phyloP scores from a whole-genome alignment of 2,329 filamentous ascomycete species.

The Ceratocystiopsis minuta region DNA sequence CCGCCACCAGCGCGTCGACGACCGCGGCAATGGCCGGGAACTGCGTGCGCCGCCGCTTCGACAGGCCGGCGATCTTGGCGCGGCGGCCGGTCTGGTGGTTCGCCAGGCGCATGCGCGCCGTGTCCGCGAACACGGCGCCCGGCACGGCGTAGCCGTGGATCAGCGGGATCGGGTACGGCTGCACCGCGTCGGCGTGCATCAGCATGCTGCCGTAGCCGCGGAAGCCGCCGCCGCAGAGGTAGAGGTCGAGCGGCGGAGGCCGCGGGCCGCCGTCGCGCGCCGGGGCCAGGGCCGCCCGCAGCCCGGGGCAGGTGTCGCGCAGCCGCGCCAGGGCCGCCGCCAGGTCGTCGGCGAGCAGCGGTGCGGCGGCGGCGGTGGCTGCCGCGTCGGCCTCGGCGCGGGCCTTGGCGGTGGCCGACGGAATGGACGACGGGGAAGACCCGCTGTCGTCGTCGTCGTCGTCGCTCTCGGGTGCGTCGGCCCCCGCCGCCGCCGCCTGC shows the following conservation, averaged over 20 bases:
- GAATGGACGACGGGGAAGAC: too few species aligned
- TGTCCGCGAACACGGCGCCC: slow-evolving; percentile 39
- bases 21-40: slow-evolving; percentile 71
- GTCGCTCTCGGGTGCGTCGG: neutral
- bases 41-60: slow-evolving; percentile 58
- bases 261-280: slow-evolving; percentile 20
- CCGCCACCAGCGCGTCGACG: slow-evolving; percentile 53
- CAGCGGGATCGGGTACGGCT: slow-evolving; percentile 67
- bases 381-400: slow-evolving; percentile 18
- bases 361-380: slow-evolving; percentile 27
- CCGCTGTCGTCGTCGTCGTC: too few species aligned
- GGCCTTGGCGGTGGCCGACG: neutral
- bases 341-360: slow-evolving; percentile 40
- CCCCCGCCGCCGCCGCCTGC: neutral
- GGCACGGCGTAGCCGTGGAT: slow-evolving; percentile 62
- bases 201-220: slow-evolving; percentile 80
- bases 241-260: slow-evolving; percentile 39
- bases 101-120: slow-evolving; percentile 29
- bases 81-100: slow-evolving; percentile 25
- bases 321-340: slow-evolving; percentile 39
- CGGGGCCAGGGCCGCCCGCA: slow-evolving; percentile 17
- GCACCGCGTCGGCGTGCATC: slow-evolving; percentile 56
- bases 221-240: slow-evolving; percentile 80
- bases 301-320: slow-evolving; percentile 28
- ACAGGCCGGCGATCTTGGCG: slow-evolving; percentile 57